A percentile compares a stretch with the other conserved stretches of the same genome.
phyloP scores from a whole-genome alignment of 1,284 basidiomycete genomes.

The Sporisorium graminicola region DNA sequence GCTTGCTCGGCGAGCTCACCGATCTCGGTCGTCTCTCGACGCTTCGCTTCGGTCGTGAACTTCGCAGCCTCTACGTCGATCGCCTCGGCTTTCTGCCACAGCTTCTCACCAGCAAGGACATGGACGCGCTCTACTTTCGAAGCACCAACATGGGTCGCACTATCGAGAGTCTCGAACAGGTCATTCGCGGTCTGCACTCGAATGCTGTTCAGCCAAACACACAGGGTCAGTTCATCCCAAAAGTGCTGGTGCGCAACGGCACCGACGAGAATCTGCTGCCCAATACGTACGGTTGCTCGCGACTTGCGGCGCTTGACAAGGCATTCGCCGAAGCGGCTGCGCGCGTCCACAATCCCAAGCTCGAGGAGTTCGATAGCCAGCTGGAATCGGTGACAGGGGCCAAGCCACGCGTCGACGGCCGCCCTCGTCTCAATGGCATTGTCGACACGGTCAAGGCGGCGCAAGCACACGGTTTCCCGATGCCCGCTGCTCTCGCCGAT shows the following conservation, averaged over 20 bases:
- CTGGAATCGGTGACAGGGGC: constrained; percentile 80
- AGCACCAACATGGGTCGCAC: constrained; percentile 83
- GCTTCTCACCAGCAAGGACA: constrained; percentile 42
- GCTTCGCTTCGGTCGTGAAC: constrained; percentile 75
- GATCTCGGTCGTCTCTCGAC: constrained; percentile 82
- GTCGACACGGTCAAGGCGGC: constrained; percentile 78
- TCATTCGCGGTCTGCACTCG: constrained; percentile 75
- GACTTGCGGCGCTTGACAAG: constrained; percentile 71
- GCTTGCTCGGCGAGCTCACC: constrained; percentile 81
- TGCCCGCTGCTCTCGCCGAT: constrained; percentile 50
- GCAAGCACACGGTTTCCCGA: constrained; percentile 76
- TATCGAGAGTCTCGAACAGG: constrained; percentile 80
- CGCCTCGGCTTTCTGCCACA: constrained; percentile 72
- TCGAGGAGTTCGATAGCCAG: constrained; percentile 77
- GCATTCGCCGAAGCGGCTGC: constrained; percentile 70
- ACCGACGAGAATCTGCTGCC: constrained; percentile 81
- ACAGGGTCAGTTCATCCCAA: constrained; percentile 39
- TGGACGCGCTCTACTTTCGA: constrained; percentile 67
- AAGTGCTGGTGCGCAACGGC: constrained; percentile 62
- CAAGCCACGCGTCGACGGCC: constrained; percentile 79
- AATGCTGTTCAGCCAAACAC: constrained; percentile 26
- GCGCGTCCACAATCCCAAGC: constrained; percentile 76
- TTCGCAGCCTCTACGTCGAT: constrained; percentile 80
- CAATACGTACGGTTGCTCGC: constrained; percentile 78
- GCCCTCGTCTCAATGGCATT: constrained; percentile 82